phyloP scores from a whole-genome alignment of 2,329 filamentous ascomycete genomes.

The Xylariaceae sp. region DNA sequence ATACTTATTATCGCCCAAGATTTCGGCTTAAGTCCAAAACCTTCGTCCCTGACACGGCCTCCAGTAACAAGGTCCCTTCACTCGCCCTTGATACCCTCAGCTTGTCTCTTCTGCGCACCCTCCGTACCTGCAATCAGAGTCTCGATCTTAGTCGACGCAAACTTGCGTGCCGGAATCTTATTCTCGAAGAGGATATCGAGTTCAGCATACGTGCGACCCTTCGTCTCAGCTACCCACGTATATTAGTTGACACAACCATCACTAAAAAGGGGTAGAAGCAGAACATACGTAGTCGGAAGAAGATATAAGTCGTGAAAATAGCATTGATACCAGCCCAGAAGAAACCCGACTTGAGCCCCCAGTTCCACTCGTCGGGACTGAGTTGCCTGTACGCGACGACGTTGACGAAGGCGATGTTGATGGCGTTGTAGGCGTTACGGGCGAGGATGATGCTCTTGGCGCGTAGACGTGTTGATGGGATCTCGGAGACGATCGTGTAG shows the following conservation, averaged over 20 bases:
- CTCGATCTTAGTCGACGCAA: slow-evolving; percentile 30
- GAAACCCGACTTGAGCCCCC: slow-evolving; percentile 38
- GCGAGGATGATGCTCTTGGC: slow-evolving; percentile 43
- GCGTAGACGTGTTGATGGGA: slow-evolving; percentile 41
- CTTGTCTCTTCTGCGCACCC: slow-evolving; percentile 28
- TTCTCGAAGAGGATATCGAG: slow-evolving; percentile 45
- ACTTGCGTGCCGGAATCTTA: slow-evolving; percentile 35
- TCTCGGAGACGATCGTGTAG: slow-evolving; percentile 45
- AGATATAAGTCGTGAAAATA: slow-evolving; percentile 39
- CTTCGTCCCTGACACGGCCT: background rate
- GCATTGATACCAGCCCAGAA: slow-evolving; percentile 37
- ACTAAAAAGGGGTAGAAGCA: background rate
- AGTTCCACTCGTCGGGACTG: slow-evolving; percentile 34
- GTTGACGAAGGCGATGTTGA: slow-evolving; percentile 39
- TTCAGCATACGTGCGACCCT: slow-evolving; percentile 43
- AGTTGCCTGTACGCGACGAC: slow-evolving; percentile 36
- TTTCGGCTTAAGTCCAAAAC: background rate
- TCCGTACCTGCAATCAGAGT: slow-evolving; percentile 29
- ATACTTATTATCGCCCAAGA: background rate
- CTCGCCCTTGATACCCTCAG: slow-evolving; percentile 17
- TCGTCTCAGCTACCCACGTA: slow-evolving; percentile 27
- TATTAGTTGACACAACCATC: background rate
- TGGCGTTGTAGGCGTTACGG: slow-evolving; percentile 40
- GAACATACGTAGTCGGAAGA: slow-evolving; percentile 40
- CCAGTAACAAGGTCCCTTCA: background rate